Evolutionary conservation across 1,284 basidiomycete species (phyloP).

Genomic region (Moniliophthora roreri): DNA sequence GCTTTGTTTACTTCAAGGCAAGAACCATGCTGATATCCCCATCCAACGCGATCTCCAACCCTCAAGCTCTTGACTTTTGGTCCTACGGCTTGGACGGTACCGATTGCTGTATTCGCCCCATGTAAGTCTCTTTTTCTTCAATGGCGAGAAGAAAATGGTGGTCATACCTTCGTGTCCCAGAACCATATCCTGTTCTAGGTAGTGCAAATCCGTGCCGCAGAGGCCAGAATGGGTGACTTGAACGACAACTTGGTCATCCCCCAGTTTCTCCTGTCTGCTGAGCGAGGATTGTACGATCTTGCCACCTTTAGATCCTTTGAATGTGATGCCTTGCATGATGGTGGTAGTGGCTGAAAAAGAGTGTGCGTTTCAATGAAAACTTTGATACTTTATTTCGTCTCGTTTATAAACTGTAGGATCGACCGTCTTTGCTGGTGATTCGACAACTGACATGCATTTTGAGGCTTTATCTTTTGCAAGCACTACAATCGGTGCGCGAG

Average conservation of each 20-base stretch:
- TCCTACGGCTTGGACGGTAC: conserved; percentile 46
- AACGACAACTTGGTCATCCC: conserved; percentile 32
- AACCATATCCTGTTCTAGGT: conserved; percentile 25
- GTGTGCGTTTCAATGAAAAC: too few species aligned
- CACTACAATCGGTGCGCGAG: too few species aligned
- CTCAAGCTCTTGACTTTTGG: conserved; percentile 49
- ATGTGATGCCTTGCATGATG: background rate
- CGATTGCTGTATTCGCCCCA: conserved; percentile 36
- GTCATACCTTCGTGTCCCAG: conserved; percentile 51
- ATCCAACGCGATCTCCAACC: conserved; percentile 26
- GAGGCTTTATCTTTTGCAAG: too few species aligned
- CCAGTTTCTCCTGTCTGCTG: conserved; percentile 1
- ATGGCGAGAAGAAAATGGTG: background rate
- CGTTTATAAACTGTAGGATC: too few species aligned
- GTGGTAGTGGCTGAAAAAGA: too few species aligned
- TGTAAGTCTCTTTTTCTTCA: background rate
- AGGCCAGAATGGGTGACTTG: conserved; percentile 38
- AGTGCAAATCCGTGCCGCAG: conserved; percentile 48
- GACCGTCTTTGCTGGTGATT: too few species aligned
- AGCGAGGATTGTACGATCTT: conserved; percentile 4
- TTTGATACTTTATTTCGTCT: too few species aligned
- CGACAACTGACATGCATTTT: too few species aligned
- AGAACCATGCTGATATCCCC: conserved; percentile 16
- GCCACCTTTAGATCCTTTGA: background rate
- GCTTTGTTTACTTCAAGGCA: conserved; percentile 18